Evolutionary conservation across 257 asterid species (phyloP), one percentile per base, ranked within the genome.

Genomic region (Gardenia jasminoides): DNA sequence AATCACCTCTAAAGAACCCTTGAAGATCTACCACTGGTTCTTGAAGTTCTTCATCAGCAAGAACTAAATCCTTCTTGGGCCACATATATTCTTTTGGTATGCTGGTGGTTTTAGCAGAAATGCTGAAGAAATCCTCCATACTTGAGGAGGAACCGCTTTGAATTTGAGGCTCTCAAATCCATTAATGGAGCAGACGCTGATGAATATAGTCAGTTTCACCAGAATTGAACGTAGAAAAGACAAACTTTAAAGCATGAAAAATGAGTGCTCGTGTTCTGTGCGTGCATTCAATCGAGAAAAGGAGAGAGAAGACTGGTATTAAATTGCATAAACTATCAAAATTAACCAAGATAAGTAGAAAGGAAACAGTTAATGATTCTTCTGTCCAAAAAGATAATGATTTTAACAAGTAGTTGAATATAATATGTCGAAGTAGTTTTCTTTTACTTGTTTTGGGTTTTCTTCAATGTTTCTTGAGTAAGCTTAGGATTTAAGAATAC

Each of bases 61-160:
- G 67, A 54, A 86, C 82, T 3, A 88, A 44, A 72, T 92, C 92
- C 43, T 89, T 85, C n/a, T 84, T 72, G 3, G 96, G 94, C 94
- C 94, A 90, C 0, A 83, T 56, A 87, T 88, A 93, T 31, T 91
- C 81, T 22, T 86, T 19, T 15, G 79, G 79, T 19, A 76, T 61
- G 70, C 71, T 76, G 30, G 44, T 30, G 0, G 62, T 76, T 44
- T 43, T 41, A 69, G 20, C 7, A 69, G 79, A 75, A 75, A 19
- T 26, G 26, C 30, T 13, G 4, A n/a, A 47, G 52, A 41, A 26
- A 61, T 75, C 70, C 26, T 44, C 69, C 79, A 76, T 76, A 19
- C 7, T 15, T 76, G 50, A 20, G 20, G 11, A 71, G 26, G 75
- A 33, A 46, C n/a, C 4, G n/a, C 24, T 13, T 47, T 11, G 62